Evolutionary conservation across 1,284 basidiomycete genomes (phyloP).

Genomic region (Tylopilus sp.): DNA sequence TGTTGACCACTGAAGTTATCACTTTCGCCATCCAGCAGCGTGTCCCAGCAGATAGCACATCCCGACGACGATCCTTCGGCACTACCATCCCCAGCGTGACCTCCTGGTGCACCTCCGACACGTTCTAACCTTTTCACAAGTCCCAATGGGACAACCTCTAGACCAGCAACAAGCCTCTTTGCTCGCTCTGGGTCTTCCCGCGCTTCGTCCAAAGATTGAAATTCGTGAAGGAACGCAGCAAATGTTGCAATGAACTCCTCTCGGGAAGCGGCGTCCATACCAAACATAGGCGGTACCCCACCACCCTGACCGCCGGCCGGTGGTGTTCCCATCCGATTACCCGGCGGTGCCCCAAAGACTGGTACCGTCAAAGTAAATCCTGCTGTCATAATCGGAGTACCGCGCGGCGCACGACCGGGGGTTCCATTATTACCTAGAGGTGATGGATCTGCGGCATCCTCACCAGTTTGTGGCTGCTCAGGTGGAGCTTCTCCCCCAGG

Average conservation of each 20-base stretch:
- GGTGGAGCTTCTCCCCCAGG: constrained; percentile 16
- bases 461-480: constrained; percentile 29
- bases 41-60: constrained; percentile 76
- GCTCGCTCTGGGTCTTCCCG: constrained; percentile 65
- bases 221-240: constrained; percentile 31
- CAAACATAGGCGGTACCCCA: background rate
- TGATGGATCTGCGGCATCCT: constrained; percentile 22
- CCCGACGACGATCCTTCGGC: constrained; percentile 38
- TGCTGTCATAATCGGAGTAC: constrained; percentile 25
- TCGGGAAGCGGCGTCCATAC: constrained; percentile 23
- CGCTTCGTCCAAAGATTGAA: constrained; percentile 36
- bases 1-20: constrained; percentile 35
- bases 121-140: constrained; percentile 63
- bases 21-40: constrained; percentile 50
- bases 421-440: constrained; percentile 22
- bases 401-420: constrained; percentile 21
- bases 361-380: constrained; percentile 34
- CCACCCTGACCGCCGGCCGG: constrained; percentile 7
- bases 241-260: constrained; percentile 31
- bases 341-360: constrained; percentile 22
- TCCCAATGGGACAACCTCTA: constrained; percentile 63
- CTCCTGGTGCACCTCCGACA: constrained; percentile 45
- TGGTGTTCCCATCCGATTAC: constrained; percentile 4
- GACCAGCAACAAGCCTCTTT: constrained; percentile 53
- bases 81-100: constrained; percentile 36